Evolutionary conservation across 257 asterid genomes (phyloP), one percentile per base, ranked within the genome.

Genomic region (Gentiana dahurica): DNA sequence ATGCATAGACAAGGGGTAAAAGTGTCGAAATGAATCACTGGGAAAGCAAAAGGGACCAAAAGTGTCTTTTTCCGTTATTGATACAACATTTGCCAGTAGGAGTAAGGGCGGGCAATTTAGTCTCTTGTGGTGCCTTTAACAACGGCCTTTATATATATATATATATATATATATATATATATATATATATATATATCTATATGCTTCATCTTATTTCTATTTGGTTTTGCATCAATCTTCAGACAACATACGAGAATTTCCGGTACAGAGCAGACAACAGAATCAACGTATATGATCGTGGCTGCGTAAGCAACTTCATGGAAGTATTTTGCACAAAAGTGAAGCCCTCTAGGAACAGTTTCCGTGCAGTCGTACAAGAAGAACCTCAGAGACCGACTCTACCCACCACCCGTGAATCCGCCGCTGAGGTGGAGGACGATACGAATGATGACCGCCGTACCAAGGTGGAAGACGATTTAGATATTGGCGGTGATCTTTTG

Each of bases 231-330:
- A 32, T 46, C 9, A 61, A 37, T 63, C n/a, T 43, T 57, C 80
- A 83, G 90, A 83, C 94, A 4, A 83, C 90, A 4, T 83, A 81
- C 11, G 95, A 86, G 63, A 81, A 77, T 59, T 81, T 83, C 59
- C 71, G 94, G 0, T 63, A 59, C 12, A 73, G 74, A 70, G 63
- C 66, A 12, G 68, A 70, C 53, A 73, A 15, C 44, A 48, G 77
- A 62, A 63, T 70, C 62, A 70, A 66, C 39, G 79, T 70, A 3
- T 65, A 77, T 37, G 68, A 70, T 54, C 66, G 65, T 35, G 82
- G 79, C 1, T 77, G 75, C 51, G 12, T 59, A 37, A 54, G 45
- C 54, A 70, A 77, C 32, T 73, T 59, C 51, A 66, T 51, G 41
- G 73, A 73, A 65, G 71, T 77, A 57, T 74, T 77, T 44, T 77